phyloP scores from a whole-genome alignment of 2,329 filamentous ascomycete species.

The Penicillium glabrum region DNA sequence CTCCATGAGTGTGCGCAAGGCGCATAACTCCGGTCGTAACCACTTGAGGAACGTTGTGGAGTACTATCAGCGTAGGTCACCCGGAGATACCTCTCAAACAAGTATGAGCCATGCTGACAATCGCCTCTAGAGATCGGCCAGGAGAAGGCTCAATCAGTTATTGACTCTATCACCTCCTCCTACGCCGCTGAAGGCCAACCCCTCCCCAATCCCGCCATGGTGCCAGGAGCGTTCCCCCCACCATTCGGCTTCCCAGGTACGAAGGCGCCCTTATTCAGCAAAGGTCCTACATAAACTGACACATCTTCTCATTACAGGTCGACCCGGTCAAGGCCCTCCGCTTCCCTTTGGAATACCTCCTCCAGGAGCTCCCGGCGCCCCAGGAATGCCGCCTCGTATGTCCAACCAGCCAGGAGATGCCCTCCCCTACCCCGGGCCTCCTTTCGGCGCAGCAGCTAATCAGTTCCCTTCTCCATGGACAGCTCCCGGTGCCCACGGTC shows the following conservation, averaged over 20 bases:
- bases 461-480: slow-evolving; percentile 12
- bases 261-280: slow-evolving; percentile 12
- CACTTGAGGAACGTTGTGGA: slow-evolving; percentile 96
- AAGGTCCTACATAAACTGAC: not conserved
- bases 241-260: slow-evolving; percentile 66
- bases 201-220: slow-evolving; percentile 81
- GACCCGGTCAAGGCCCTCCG: slow-evolving; percentile 52
- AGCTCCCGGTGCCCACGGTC: slow-evolving; percentile 58
- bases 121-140: slow-evolving; percentile 82
- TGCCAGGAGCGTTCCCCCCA: slow-evolving; percentile 53
- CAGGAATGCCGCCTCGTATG: slow-evolving; percentile 56
- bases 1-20: slow-evolving; percentile 99
- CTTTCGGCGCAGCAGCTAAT: slow-evolving; percentile 7
- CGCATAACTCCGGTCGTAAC: slow-evolving; percentile 94
- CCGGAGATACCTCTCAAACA: not conserved
- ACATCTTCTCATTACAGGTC: slow-evolving; percentile 20
- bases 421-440: not conserved
- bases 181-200: slow-evolving; percentile 93
- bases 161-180: slow-evolving; percentile 94
- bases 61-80: slow-evolving; percentile 81
- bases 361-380: slow-evolving; percentile 40
- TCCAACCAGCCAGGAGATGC: slow-evolving; percentile 15
- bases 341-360: slow-evolving; percentile 60
- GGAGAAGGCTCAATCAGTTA: slow-evolving; percentile 97
- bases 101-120: not conserved